Conservation (phyloP, 495 filamentous ascomycete species). For the Astrothelium subdiscretum region DNA sequence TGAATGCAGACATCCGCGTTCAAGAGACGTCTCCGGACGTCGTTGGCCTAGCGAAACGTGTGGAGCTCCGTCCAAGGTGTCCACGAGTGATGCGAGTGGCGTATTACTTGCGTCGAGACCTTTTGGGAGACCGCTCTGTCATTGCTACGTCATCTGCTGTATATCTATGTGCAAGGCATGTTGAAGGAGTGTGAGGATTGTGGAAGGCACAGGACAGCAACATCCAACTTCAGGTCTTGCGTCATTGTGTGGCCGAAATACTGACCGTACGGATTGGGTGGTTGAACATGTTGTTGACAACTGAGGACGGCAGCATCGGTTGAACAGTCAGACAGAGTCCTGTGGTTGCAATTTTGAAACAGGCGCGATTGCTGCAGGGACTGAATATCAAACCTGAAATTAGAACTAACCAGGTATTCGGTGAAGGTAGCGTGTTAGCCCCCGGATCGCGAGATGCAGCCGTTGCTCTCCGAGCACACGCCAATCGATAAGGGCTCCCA, state of each 20-base stretch:
- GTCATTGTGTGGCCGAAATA: neutral
- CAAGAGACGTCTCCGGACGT: neutral
- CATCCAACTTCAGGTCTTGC: neutral
- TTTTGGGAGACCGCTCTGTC: neutral
- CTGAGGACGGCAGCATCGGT: neutral
- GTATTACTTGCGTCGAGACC: neutral
- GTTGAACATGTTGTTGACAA: neutral
- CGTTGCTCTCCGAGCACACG: neutral
- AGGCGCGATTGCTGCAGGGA: neutral
- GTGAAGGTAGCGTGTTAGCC: neutral
- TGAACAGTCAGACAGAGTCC: neutral
- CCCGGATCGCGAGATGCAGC: neutral
- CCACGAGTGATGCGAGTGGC: neutral
- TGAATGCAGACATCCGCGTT: no score
- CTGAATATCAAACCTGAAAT: neutral
- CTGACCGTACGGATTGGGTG: neutral
- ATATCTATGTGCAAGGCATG: neutral
- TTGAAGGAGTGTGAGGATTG: neutral
- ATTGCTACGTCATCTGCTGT: neutral
- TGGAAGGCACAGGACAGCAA: neutral
- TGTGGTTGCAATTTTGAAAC: slow-evolving; percentile 1
- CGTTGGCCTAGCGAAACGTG: neutral
- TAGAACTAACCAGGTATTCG: neutral
- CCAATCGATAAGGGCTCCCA: neutral
- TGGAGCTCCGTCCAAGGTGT: neutral